Conservation (phyloP, 306 rosid species). For the Begonia masoniana region DNA sequence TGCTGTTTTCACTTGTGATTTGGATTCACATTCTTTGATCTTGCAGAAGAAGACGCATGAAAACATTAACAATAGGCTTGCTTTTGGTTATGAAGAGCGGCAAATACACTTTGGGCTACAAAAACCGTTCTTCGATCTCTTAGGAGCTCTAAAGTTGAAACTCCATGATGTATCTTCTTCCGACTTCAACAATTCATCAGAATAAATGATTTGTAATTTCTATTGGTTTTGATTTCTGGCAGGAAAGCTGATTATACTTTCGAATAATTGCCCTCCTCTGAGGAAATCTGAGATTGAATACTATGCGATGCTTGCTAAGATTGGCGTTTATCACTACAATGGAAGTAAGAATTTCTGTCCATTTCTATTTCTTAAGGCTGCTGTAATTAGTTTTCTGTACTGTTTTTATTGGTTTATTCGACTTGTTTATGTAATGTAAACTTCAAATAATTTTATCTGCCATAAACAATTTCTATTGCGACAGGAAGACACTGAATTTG, state of each 20-base stretch:
- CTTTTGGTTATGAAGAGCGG: background rate
- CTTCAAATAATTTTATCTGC: no score
- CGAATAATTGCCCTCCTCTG: background rate
- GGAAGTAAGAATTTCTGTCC: no score
- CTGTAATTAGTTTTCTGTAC: no score
- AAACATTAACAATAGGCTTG: background rate
- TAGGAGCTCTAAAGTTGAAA: background rate
- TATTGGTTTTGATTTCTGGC: background rate
- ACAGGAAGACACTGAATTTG: no score
- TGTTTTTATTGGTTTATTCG: no score
- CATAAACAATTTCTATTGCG: no score
- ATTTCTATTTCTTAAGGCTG: no score
- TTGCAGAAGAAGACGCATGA: conserved; percentile 1
- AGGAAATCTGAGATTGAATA: no score
- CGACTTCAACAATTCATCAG: background rate
- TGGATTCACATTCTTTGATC: background rate
- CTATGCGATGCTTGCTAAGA: no score
- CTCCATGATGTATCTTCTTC: background rate
- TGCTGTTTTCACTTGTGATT: background rate
- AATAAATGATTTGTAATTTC: background rate
- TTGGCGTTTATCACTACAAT: no score
- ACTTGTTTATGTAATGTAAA: no score
- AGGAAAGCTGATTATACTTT: background rate
- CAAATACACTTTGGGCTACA: background rate
- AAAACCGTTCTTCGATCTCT: background rate